Base-by-base conservation (phyloP, 768 basidiomycete species). In the Pleurotus pulmonarius region DNA sequence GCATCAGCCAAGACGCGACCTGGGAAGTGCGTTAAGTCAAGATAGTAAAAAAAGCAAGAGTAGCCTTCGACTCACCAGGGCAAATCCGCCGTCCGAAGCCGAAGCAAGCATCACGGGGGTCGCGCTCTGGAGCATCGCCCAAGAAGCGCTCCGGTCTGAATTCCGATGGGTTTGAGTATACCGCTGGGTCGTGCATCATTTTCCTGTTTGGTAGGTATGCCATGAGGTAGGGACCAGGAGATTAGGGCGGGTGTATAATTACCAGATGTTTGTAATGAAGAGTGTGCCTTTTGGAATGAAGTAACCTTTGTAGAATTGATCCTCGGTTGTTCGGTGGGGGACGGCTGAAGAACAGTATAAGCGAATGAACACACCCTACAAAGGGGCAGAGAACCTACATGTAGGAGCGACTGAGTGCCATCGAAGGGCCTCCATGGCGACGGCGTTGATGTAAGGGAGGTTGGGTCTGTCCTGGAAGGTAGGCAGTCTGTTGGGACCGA, bases 41-140 rank as follows among this genome's bases (percentile, higher is more conserved):
- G 29, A 34, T 34, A 11, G 29, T 20, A 20, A 3, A 29, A 29
- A 29, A 34, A 34, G 29, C 9, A 34, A 11, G 29, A 34, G 29
- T 11, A 34, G 9, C 3, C 29, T 34, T 11, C 15, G 16, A 48
- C 11, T 24, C 22, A 48, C 47, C 47, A 24, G 47, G 29, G n/a
- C 22, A 34, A 13, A 48, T 34, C 66, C 79, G 66, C 61, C 80
- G 61, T 20, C 80, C 80, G 53, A 75, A 81, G 3, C 80, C 80
- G 54, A 80, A 81, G 47, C 72, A 73, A 25, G 74, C 65, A 6
- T 64, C 64, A 12, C 69, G 66, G 1, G 75, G 70, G 59, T 77
- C 75, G 3, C 26, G 38, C 45, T 75, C 70, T 2, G 71, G 65
- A 12, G 39, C 16, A 18, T 51, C 44, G 11, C 46, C 48, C 3